Evolutionary conservation across 345 rosid genomes (phyloP).

Genomic region (Nephelium lappaceum): DNA sequence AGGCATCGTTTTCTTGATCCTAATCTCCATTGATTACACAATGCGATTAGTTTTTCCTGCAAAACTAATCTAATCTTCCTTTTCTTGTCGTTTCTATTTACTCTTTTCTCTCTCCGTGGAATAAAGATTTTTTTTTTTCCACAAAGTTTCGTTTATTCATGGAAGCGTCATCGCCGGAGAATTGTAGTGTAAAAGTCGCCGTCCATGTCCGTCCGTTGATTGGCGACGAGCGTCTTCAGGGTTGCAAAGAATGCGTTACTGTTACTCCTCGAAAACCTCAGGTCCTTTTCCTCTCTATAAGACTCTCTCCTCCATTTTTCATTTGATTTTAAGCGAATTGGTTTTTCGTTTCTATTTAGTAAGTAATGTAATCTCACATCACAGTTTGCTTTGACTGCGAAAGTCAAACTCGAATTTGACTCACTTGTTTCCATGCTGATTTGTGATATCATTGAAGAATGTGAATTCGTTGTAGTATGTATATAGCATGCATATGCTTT

Average conservation of each 20-base stretch:
- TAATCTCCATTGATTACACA: slow-evolving; percentile 28
- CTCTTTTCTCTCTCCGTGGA: neutral
- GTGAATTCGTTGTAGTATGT: neutral
- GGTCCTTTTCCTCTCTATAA: slow-evolving; percentile 28
- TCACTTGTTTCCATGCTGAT: neutral
- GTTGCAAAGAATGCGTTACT: slow-evolving; percentile 76
- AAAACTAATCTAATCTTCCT: slow-evolving; percentile 6
- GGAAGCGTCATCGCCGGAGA: slow-evolving; percentile 45
- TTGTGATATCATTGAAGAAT: neutral
- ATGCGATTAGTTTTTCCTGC: slow-evolving; percentile 23
- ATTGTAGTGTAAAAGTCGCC: slow-evolving; percentile 75
- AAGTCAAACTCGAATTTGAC: neutral
- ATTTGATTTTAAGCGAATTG: neutral
- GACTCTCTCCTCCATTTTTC: neutral
- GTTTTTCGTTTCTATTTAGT: neutral
- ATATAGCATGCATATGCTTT: neutral
- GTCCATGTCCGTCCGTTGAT: slow-evolving; percentile 78
- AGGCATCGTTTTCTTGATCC: slow-evolving; percentile 24
- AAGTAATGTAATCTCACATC: neutral
- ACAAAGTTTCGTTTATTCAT: neutral
- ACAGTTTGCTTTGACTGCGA: neutral
- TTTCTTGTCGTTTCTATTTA: slow-evolving; percentile 17
- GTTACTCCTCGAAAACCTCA: slow-evolving; percentile 72
- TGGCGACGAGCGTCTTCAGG: slow-evolving; percentile 68
- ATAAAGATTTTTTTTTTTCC: neutral